Evolutionary conservation across 1,284 basidiomycete species (phyloP).

Genomic region (Termitomyces sp.): DNA sequence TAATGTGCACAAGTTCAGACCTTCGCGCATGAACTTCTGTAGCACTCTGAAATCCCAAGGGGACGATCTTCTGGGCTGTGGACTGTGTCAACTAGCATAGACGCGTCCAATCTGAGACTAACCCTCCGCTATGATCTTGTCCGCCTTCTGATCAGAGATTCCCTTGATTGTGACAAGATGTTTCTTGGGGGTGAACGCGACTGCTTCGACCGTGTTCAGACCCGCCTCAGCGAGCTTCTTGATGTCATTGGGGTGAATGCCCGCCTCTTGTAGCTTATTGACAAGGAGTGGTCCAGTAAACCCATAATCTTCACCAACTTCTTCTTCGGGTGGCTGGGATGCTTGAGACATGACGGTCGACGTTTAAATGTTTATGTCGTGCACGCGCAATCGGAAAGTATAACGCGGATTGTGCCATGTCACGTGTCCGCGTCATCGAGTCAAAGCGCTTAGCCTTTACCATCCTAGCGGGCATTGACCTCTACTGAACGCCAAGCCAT

Average conservation of each 20-base stretch:
- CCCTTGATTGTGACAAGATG: slow-evolving; percentile 89
- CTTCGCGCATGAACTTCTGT: slow-evolving; percentile 95
- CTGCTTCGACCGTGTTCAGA: slow-evolving; percentile 90
- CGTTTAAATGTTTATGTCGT: neutral
- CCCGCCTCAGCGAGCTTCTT: slow-evolving; percentile 96
- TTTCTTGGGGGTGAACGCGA: slow-evolving; percentile 98
- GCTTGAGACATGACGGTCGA: slow-evolving; percentile 32
- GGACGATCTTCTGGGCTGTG: slow-evolving; percentile 91
- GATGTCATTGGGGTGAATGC: slow-evolving; percentile 88
- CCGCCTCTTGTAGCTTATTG: slow-evolving; percentile 83
- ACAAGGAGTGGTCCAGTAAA: slow-evolving; percentile 79
- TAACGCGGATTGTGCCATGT: slow-evolving; percentile 7
- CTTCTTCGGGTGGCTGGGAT: slow-evolving; percentile 47
- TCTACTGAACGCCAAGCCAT: too few species aligned
- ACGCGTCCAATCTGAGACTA: slow-evolving; percentile 20
- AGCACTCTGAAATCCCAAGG: slow-evolving; percentile 97
- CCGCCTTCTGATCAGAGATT: slow-evolving; percentile 96
- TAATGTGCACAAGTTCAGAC: slow-evolving; percentile 96
- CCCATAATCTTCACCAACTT: slow-evolving; percentile 52
- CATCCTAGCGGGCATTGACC: too few species aligned
- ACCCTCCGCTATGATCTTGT: slow-evolving; percentile 94
- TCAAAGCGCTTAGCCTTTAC: too few species aligned
- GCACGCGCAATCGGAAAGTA: neutral
- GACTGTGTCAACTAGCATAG: slow-evolving; percentile 3
- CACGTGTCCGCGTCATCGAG: slow-evolving; percentile 25